Conservation (phyloP, 257 asterid genomes). For the Nicotiana undulata region DNA sequence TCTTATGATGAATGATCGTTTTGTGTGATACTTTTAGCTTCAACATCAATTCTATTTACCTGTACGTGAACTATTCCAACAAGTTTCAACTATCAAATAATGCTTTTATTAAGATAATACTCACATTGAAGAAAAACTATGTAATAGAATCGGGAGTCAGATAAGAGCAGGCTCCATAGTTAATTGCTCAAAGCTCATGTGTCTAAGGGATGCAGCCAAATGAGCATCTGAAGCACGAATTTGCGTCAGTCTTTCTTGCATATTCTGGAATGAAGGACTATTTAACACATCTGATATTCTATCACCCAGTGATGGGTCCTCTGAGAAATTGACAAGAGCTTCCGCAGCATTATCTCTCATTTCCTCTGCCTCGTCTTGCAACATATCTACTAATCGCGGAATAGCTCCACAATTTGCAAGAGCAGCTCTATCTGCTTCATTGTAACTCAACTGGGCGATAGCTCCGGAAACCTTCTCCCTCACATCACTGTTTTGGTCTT, state of each 20-base stretch:
- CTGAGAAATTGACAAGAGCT: constrained; percentile 44
- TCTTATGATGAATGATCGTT: background rate
- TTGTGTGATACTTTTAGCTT: background rate
- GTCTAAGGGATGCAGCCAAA: constrained; percentile 22
- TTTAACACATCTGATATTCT: constrained; percentile 23
- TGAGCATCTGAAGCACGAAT: constrained; percentile 27
- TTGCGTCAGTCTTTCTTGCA: constrained; percentile 31
- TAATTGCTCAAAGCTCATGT: constrained; percentile 16
- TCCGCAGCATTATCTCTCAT: constrained; percentile 47
- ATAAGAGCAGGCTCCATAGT: constrained; percentile 17
- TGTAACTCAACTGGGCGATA: constrained; percentile 45
- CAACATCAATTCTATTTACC: background rate
- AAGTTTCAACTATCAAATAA: background rate
- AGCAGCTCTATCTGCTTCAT: constrained; percentile 21
- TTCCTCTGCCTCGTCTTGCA: constrained; percentile 35
- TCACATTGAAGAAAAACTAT: background rate
- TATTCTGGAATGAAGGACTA: constrained; percentile 30
- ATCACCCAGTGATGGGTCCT: constrained; percentile 37
- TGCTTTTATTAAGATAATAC: background rate
- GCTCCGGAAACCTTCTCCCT: constrained; percentile 50
- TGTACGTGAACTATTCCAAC: background rate
- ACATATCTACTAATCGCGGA: constrained; percentile 24
- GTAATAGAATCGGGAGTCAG: background rate
- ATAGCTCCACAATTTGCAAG: constrained; percentile 51
- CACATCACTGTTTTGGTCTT: constrained; percentile 21